Evolutionary conservation across 108 stramenopile genomes (phyloP), one percentile per base, ranked within the genome.

Genomic region (Pseudonitzschia multiseries): DNA sequence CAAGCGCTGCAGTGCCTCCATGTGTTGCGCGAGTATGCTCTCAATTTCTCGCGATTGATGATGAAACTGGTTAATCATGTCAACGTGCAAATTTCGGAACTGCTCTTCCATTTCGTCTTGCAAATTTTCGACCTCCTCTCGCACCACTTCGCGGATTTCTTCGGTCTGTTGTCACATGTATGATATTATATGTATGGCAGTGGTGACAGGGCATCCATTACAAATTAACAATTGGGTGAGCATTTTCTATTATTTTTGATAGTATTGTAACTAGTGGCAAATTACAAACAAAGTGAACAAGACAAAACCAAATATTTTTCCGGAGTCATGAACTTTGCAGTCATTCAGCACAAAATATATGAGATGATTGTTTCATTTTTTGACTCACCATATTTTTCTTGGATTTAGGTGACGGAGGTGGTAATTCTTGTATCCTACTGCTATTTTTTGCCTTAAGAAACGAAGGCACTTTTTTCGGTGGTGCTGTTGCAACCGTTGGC

Each of bases 21-120:
- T 20, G 17, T 81, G 80, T 17, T 53, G 42, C 13, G 59, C 24
- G 28, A 82, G 46, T 6, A 61, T 69, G 5, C 32, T 51, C 22
- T 73, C 74, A n/a, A 82, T 57, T 72, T 82, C 81, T 52, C 77
- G 76, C 6, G 81, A 77, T 52, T 82, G 81, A 50, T 66, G 72
- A 29, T 77, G 76, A 50, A 82, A 77, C 44, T 82, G 76, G 15
- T 56, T 53, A 22, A 82, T 70, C 75, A 82, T 70, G 64, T 82
- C 81, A 52, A 77, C 69, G 53, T 82, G 81, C 36, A 82, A 29
- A 52, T 74, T 77, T 26, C 76, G 72, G 20, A 82, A 51, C 27
- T 71, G 40, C 51, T 77, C 76, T 61, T 82, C 81, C 60, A 82
- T 57, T 52, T 82, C 76, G 22, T 82, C 81, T 50, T 69, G 75